Conservation (phyloP, 352 stramenopile genomes). For the Globisporangium nunn region DNA sequence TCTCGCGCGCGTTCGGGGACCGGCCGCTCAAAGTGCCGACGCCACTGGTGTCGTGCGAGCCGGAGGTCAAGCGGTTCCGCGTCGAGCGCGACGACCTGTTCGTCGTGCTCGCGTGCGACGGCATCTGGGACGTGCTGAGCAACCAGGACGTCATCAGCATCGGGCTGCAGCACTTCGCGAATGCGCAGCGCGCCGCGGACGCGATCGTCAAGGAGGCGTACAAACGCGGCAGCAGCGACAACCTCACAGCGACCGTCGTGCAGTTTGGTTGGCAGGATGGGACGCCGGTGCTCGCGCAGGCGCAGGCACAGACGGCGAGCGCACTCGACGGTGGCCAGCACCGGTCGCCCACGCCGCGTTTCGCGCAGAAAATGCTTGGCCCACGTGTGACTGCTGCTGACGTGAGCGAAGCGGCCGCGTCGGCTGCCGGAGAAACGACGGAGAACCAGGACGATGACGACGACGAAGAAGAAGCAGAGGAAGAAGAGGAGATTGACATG, state of each 20-base stretch:
- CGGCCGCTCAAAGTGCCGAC: constrained; percentile 38
- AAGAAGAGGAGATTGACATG: constrained; percentile 48
- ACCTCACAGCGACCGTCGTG: constrained; percentile 49
- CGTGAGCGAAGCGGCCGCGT: neutral
- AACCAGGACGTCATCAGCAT: constrained; percentile 53
- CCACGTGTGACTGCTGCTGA: neutral
- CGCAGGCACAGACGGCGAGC: neutral
- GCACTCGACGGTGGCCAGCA: neutral
- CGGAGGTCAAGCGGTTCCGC: constrained; percentile 29
- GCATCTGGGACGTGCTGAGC: constrained; percentile 56
- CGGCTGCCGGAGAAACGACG: constrained; percentile 8
- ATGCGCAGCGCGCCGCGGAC: constrained; percentile 32
- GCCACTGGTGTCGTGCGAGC: constrained; percentile 41
- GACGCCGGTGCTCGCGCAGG: constrained; percentile 14
- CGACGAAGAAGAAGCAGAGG: constrained; percentile 9
- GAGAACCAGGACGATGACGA: constrained; percentile 13
- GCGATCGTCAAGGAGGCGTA: constrained; percentile 56
- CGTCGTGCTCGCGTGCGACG: constrained; percentile 52
- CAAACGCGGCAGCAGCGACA: constrained; percentile 42
- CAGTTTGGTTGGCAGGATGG: constrained; percentile 39
- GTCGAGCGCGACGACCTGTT: constrained; percentile 42
- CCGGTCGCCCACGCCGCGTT: neutral
- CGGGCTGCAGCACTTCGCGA: constrained; percentile 25
- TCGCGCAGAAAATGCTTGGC: neutral
- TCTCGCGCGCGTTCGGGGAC: constrained; percentile 60